Percentiles rank a stretch among this genome's conserved stretches.
These are phyloP conservation scores for Alopecurus myosuroides DNA, from an alignment of 176 grass and related monocot genomes.

Conservation along the genomic window DNA sequence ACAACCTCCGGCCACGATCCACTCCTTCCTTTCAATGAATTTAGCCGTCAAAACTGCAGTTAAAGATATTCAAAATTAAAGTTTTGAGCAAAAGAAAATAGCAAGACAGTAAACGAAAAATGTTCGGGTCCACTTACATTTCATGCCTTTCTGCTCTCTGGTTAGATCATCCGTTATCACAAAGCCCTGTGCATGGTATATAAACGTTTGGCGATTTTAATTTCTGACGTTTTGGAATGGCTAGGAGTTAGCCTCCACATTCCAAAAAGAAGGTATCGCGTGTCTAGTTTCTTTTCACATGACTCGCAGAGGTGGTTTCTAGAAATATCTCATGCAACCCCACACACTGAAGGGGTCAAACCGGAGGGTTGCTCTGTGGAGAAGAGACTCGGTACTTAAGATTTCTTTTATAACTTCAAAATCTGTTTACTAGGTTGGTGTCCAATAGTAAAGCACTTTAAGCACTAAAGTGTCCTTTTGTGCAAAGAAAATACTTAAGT, in stretches of 20 bases:
- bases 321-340: too few relatives aligned
- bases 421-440: too few relatives aligned
- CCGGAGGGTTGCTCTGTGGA: too few relatives aligned
- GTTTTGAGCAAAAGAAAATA: too few relatives aligned
- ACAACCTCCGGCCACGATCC: constrained; percentile 62
- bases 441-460: too few relatives aligned
- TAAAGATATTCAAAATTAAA: not conserved
- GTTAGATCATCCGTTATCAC: not conserved
- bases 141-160: constrained; percentile 28
- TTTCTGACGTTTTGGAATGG: not conserved
- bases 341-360: too few relatives aligned
- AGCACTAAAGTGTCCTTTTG: too few relatives aligned
- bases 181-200: constrained; percentile 14
- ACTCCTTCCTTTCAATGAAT: constrained; percentile 53
- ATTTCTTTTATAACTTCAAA: too few relatives aligned
- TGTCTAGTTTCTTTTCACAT: not conserved
- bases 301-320: too few relatives aligned
- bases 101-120: too few relatives aligned
- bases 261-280: not conserved
- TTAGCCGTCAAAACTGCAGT: constrained; percentile 59
- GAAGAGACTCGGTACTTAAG: too few relatives aligned
- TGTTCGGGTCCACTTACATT: constrained; percentile 39
- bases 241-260: not conserved
- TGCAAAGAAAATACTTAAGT: too few relatives aligned
- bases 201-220: not conserved